Percentiles rank a stretch among this genome's conserved stretches.
These are phyloP conservation scores for Neurospora sp. DNA, from an alignment of 495 filamentous ascomycete species.

Conservation along the genomic window DNA sequence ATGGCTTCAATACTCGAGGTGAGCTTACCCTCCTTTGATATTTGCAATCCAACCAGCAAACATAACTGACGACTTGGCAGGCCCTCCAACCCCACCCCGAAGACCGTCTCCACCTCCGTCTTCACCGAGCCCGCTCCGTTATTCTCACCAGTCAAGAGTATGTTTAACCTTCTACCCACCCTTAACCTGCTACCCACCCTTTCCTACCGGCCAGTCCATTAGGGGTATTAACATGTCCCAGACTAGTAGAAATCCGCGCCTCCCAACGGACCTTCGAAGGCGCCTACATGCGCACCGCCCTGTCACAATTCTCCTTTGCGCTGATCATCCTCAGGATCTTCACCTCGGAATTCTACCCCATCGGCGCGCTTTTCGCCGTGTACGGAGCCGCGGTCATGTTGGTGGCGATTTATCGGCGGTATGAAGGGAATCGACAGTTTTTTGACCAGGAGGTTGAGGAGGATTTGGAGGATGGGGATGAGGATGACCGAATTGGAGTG, in stretches of 20 bases:
- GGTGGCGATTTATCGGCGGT: conserved; percentile 69
- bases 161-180: no score
- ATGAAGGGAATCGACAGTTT: conserved; percentile 88
- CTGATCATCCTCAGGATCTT: conserved; percentile 95
- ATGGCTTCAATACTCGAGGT: conserved; percentile 22
- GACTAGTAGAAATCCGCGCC: conserved; percentile 81
- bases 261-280: conserved; percentile 96
- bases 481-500: no score
- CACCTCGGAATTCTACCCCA: conserved; percentile 86
- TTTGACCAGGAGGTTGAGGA: conserved; percentile 57
- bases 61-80: conserved; percentile 1
- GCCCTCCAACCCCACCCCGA: conserved; percentile 41
- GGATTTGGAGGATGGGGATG: neutral
- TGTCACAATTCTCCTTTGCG: conserved; percentile 89
- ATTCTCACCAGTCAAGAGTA: conserved; percentile 65
- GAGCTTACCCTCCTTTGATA: no score
- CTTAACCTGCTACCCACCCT: no score
- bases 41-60: no score
- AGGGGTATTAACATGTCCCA: no score
- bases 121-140: conserved; percentile 78
- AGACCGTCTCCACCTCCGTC: conserved; percentile 50
- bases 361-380: conserved; percentile 83
- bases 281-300: conserved; percentile 87
- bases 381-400: conserved; percentile 80
- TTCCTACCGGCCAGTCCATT: no score